phyloP scores from a whole-genome alignment of 331 rosid species.

The Acacia pycnantha region DNA sequence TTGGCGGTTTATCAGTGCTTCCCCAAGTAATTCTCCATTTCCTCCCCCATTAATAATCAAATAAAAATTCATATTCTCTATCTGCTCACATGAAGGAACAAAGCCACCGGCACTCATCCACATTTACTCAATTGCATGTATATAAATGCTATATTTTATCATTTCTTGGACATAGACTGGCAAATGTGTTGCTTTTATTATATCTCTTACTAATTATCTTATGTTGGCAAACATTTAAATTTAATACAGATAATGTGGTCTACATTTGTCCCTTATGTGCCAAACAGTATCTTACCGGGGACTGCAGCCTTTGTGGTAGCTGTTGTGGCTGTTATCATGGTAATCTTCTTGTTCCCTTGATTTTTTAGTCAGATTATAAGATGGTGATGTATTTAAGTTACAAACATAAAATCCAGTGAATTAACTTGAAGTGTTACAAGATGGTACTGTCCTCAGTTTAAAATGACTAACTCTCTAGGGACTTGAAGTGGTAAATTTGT shows the following conservation, averaged over 20 bases:
- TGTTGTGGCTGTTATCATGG: constrained; percentile 52
- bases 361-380: not conserved
- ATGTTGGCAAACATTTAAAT: constrained; percentile 4
- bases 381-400: not conserved
- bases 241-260: constrained; percentile 94
- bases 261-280: constrained; percentile 87
- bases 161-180: not conserved
- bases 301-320: constrained; percentile 60
- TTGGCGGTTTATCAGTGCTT: constrained; percentile 86
- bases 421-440: not conserved
- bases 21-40: constrained; percentile 63
- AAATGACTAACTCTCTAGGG: not conserved
- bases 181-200: not conserved
- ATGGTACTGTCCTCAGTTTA: not conserved
- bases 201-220: constrained; percentile 20
- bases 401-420: not conserved
- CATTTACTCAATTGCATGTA: not conserved
- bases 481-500: not conserved
- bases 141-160: not conserved
- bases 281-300: constrained; percentile 86
- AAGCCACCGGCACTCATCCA: not conserved
- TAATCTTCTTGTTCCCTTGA: constrained; percentile 22
- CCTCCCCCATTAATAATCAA: constrained; percentile 22
- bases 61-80: not conserved
- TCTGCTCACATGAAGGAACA: not conserved